Evolutionary conservation across 2,329 filamentous ascomycete genomes (phyloP).

Genomic region (Claviceps pazoutovae): DNA sequence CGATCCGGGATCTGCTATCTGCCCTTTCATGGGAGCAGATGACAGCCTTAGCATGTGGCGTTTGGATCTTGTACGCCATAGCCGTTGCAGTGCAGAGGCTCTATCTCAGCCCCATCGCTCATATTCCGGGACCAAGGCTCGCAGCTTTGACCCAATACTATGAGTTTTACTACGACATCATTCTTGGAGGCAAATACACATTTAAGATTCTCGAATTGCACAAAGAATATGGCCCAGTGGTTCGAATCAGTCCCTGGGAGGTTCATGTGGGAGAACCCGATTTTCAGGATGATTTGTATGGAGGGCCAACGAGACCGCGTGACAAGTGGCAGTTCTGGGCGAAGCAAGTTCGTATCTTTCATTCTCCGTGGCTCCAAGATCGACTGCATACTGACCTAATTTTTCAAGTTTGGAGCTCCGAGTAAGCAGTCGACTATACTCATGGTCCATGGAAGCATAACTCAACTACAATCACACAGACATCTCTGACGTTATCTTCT

Average conservation of each 20-base stretch:
- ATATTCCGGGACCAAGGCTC: conserved; percentile 25
- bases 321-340: conserved; percentile 22
- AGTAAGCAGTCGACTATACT: conserved; percentile 10
- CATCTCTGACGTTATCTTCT: neutral
- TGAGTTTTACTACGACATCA: conserved; percentile 29
- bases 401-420: conserved; percentile 19
- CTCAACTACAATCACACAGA: neutral
- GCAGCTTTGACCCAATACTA: conserved; percentile 26
- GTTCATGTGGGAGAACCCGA: conserved; percentile 23
- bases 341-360: conserved; percentile 17
- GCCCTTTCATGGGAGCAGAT: conserved; percentile 14
- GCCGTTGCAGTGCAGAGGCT: conserved; percentile 18
- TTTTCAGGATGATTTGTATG: conserved; percentile 26
- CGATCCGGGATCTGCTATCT: conserved; percentile 10
- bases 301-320: conserved; percentile 16
- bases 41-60: conserved; percentile 10
- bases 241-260: conserved; percentile 27
- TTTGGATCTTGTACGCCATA: conserved; percentile 18
- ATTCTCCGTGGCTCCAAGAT: neutral
- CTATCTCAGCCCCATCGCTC: conserved; percentile 24
- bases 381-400: neutral
- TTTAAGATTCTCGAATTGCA: conserved; percentile 28
- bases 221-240: conserved; percentile 25
- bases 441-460: neutral
- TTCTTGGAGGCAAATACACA: conserved; percentile 27